Base-by-base conservation (phyloP, 2,329 filamentous ascomycete genomes). In the Coniochaeta ligniaria region DNA sequence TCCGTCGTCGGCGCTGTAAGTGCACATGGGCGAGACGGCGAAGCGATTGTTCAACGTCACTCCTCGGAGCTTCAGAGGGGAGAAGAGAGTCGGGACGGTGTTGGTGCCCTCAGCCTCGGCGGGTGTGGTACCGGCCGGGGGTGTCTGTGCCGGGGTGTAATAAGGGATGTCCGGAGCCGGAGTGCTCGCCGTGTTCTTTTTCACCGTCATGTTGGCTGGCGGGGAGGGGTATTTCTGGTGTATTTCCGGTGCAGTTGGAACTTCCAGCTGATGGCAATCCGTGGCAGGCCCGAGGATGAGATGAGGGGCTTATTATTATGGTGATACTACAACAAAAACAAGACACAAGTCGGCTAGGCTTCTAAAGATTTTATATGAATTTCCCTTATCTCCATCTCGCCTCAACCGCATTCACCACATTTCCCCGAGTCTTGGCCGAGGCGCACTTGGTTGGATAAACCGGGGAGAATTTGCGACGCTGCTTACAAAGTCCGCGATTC, bases 11-110 rank as follows among this genome's bases (percentile, higher is more conserved):
- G 82, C 79, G 28, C 78, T 82, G 74, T 84, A 85, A 66, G 78
- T 82, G 73, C 84, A 87, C 83, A 87, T 86, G 60, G 85, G 84
- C 59, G 81, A 78, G 57, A 85, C 82, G 58, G 76, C 78, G 68
- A 86, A 77, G 60, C 84, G 82, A 73, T 58, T 86, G 62, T 76
- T 74, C 26, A 86, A 73, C 43, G 76, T 78, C 60, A 84, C 66
- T 62, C 74, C 76, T 60, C 84, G 80, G 66, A 85, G 81, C 60
- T 72, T 77, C 63, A 86, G 73, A 12, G 84, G 84, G 61, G 75
- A 78, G 68, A 84, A 85, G 60, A 86, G 73, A 6, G 80, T 84
- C 36, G 83, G 82, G n/a, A 57, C 54, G 22, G 54, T 22, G 9
- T 2, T 57, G 14, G 54, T 57, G 54, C 35, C 35, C 54, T 57